Evolutionary conservation across 2,329 filamentous ascomycete genomes (phyloP).

Genomic region (Fusarium keratoplasticum): DNA sequence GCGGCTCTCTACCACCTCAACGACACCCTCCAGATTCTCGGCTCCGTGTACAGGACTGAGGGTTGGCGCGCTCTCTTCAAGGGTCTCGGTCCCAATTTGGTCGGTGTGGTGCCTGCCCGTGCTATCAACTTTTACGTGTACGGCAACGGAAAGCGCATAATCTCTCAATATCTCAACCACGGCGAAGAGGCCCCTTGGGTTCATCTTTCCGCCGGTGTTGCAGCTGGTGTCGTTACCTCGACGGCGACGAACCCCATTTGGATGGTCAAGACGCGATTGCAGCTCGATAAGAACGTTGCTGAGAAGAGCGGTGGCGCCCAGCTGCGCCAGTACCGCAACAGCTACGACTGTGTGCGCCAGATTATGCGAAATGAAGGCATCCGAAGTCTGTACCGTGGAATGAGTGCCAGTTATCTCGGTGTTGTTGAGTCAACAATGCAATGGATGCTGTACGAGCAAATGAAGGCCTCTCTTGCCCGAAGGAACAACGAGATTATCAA

Average conservation of each 20-base stretch:
- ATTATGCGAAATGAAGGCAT: slow-evolving; percentile 85
- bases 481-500: slow-evolving; percentile 69
- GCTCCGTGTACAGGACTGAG: slow-evolving; percentile 82
- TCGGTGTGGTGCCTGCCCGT: slow-evolving; percentile 89
- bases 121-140: slow-evolving; percentile 96
- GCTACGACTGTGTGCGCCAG: slow-evolving; percentile 87
- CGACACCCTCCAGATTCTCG: slow-evolving; percentile 89
- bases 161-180: slow-evolving; percentile 79
- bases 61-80: slow-evolving; percentile 92
- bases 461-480: slow-evolving; percentile 79
- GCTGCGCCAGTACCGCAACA: slow-evolving; percentile 83
- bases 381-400: slow-evolving; percentile 85
- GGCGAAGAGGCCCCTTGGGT: slow-evolving; percentile 79
- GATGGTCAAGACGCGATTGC: slow-evolving; percentile 93
- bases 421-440: slow-evolving; percentile 91
- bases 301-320: slow-evolving; percentile 65
- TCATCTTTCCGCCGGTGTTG: slow-evolving; percentile 80
- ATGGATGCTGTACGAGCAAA: slow-evolving; percentile 94
- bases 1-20: slow-evolving; percentile 79
- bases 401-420: slow-evolving; percentile 92
- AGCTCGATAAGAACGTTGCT: slow-evolving; percentile 88
- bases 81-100: slow-evolving; percentile 88
- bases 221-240: slow-evolving; percentile 85
- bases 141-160: slow-evolving; percentile 87
- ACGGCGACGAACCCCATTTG: slow-evolving; percentile 97